Evolutionary conservation across 768 basidiomycete species (phyloP).

Genomic region (Trametes coccinea): DNA sequence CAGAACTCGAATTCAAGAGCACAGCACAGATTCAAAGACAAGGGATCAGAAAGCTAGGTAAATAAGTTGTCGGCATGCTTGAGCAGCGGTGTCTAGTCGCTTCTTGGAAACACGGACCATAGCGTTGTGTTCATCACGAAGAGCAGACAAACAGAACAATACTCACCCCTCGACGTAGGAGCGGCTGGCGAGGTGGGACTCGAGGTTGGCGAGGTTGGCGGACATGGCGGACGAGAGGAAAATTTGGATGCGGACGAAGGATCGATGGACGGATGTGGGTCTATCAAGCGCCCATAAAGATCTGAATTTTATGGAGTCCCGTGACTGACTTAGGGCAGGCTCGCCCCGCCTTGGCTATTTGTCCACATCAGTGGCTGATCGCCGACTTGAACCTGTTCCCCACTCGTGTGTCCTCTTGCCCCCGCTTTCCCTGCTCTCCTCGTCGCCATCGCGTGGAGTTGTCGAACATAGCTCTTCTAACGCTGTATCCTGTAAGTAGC

Average conservation of each 20-base stretch:
- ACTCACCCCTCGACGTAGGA: slow-evolving; percentile 93
- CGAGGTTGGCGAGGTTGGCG: slow-evolving; percentile 68
- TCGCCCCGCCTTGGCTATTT: not conserved
- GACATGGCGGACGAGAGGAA: slow-evolving; percentile 49
- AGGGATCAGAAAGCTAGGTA: slow-evolving; percentile 75
- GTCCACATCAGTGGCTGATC: slow-evolving; percentile 1
- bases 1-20: not conserved
- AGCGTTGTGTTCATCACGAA: slow-evolving; percentile 69
- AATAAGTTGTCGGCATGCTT: slow-evolving; percentile 67
- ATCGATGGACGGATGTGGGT: slow-evolving; percentile 20
- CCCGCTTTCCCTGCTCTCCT: not conserved
- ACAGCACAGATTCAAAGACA: not conserved
- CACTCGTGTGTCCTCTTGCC: not conserved
- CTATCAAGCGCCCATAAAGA: slow-evolving; percentile 3
- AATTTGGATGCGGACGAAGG: slow-evolving; percentile 8
- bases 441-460: not conserved
- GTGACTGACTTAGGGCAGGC: slow-evolving; percentile 21
- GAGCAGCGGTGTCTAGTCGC: slow-evolving; percentile 89
- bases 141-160: slow-evolving; percentile 12
- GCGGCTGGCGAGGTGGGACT: slow-evolving; percentile 81
- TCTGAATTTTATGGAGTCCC: slow-evolving; percentile 21
- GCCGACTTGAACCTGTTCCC: not conserved
- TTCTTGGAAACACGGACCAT: slow-evolving; percentile 98
- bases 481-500: not conserved
- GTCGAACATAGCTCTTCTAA: not conserved